Evolutionary conservation across 257 asterid genomes (phyloP), one percentile per base, ranked within the genome.

Genomic region (Scutellaria baicalensis): DNA sequence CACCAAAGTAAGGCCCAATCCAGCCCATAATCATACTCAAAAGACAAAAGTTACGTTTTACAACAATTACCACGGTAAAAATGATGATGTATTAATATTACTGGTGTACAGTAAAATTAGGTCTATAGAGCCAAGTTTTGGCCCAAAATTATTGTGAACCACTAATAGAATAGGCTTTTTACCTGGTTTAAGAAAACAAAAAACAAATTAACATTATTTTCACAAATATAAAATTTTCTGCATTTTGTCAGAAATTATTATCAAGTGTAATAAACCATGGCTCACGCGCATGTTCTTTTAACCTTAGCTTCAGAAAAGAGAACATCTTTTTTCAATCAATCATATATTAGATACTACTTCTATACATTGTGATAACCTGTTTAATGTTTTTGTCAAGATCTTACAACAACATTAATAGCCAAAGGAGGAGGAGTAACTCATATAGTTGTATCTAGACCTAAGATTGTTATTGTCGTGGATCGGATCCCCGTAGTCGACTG

Each of bases 391-490:
- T 40, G n/a, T 58, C 43, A 36, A 45, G 6, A 52, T 2, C 39
- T 4, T 39, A 50, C 38, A 27, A 74, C 36, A 57, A 33, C 49
- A 69, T 80, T 78, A 90, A 31, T 85, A 88, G 8, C 93, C 89
- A 72, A 82, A 83, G 1, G 95, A 84, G 1, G 95, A 84, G 69
- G 97, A 87, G 73, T 87, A 93, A 44, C 91, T 88, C 84, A 75
- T 78, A 78, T 83, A 83, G 82, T 91, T 93, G 57, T 87, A 85
- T 72, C 96, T 87, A 38, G 92, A 81, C 75, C 99, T 86, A 27
- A 83, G 58, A 71, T 78, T 84, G 27, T 78, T 81, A 50, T 36
- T 71, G 20, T 61, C 80, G 67, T 88, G 77, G 20, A 61, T 58
- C 5, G 95, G 90, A 55, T 93, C 94, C 1, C 84, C 78, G 67